Base-by-base conservation (phyloP, 2,329 filamentous ascomycete species). In the Colletotrichum truncatum region DNA sequence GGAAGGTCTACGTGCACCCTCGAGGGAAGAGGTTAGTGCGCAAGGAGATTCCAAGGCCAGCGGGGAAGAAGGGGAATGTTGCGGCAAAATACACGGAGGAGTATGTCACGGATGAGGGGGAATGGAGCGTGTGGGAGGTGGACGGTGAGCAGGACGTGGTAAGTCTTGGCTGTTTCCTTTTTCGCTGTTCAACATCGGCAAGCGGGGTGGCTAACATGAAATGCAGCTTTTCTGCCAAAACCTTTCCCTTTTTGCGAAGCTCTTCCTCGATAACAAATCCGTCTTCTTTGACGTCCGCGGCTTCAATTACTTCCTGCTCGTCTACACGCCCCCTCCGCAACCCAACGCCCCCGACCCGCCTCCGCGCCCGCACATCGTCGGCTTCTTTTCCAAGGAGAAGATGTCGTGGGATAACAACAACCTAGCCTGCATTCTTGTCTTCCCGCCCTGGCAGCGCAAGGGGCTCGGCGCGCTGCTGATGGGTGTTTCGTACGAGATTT, bases 341-440 rank as follows among this genome's bases (percentile, higher is more conserved):
- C 68, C 71, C 10, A 25, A 48, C 56, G 14, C 23, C 2, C 26
- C 18, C 21, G 25, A 28, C 4, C 32, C 68, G 14, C 55, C 41
- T 14, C 70, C 73, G 18, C 75, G 77, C 39, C 74, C 78, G 18
- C 88, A 91, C 73, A 90, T 98, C 28, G 88, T 95, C 1, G 96
- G 96, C n/a, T 98, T 98, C 85, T 99, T 98, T 82, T 97, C 93
- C 68, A 98, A 99, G 76, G 96, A 99, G 78, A 98, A 98, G 77
- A 92, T 98, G 84, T 97, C 93, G 4, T 99, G 96, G 95, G 96
- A 99, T 73, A 94, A 95, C 73, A 98, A 99, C 78, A 99, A 98
- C 70, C 85, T 99, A 5, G 96, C 96, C 1, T 99, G 96, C 75
- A 99, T 99, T 71, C 84, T 98, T 6, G 87, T 98, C 14, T 98